phyloP scores from a whole-genome alignment of 2,329 filamentous ascomycete genomes.

The Fusarium buharicum region DNA sequence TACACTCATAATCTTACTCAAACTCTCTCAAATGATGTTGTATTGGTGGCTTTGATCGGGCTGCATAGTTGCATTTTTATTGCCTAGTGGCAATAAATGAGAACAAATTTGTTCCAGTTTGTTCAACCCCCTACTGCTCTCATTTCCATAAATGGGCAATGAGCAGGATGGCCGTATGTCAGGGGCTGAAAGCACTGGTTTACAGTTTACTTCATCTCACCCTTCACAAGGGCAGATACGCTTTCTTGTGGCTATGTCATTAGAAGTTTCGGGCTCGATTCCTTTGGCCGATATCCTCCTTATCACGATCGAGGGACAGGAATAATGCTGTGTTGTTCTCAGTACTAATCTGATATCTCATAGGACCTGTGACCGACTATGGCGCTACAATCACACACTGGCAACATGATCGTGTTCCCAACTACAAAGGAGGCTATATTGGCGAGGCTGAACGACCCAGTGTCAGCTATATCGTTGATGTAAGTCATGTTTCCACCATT shows the following conservation, averaged over 20 bases:
- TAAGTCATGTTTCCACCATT: conserved; percentile 55
- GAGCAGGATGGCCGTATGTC: too few species aligned
- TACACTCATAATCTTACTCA: conserved; percentile 37
- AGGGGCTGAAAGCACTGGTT: too few species aligned
- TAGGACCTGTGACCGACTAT: conserved; percentile 93
- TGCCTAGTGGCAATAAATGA: conserved; percentile 30
- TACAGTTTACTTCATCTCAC: too few species aligned
- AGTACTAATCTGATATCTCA: conserved; percentile 32
- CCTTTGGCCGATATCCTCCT: neutral
- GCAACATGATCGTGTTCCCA: conserved; percentile 79
- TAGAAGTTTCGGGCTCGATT: neutral
- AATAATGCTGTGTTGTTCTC: conserved; percentile 17
- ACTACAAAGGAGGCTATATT: conserved; percentile 75
- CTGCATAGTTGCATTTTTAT: neutral
- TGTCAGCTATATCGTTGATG: conserved; percentile 89
- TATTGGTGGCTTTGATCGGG: neutral
- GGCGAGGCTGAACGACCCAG: conserved; percentile 87
- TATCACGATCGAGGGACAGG: conserved; percentile 13
- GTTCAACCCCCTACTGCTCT: neutral
- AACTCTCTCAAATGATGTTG: conserved; percentile 6
- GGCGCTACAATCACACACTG: conserved; percentile 89
- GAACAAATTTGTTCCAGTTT: neutral
- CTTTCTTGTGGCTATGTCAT: too few species aligned
- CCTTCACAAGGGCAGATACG: too few species aligned
- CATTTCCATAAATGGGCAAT: neutral